Percentiles rank a stretch among this genome's conserved stretches.
Conservation (phyloP, 2,329 filamentous ascomycete species). For the Pseudogymnoascus sp. region DNA sequence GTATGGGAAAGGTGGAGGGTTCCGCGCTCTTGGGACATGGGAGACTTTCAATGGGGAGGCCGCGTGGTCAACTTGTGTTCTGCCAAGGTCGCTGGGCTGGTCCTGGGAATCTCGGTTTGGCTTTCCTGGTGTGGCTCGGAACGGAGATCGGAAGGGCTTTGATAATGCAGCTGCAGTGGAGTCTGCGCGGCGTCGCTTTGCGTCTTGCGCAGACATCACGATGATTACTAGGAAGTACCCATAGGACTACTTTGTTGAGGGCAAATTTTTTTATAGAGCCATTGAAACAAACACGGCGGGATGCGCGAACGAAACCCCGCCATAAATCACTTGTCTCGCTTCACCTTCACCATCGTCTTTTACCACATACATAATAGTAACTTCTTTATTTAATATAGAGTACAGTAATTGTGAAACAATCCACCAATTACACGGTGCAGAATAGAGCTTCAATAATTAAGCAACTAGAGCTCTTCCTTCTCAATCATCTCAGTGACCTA, state of each 20-base stretch:
- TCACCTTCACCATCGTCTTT: neutral
- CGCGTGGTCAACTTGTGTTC: neutral
- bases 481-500: conserved; percentile 43
- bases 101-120: conserved; percentile 8
- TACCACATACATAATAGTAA: neutral
- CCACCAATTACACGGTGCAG: neutral
- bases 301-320: neutral
- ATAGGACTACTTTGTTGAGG: conserved; percentile 21
- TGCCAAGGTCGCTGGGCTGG: neutral
- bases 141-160: conserved; percentile 66
- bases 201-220: conserved; percentile 41
- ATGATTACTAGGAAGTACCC: neutral
- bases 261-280: conserved; percentile 14
- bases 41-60: neutral
- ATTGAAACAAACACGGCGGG: neutral
- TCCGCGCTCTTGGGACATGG: neutral
- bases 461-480: neutral
- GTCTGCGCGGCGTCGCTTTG: conserved; percentile 57
- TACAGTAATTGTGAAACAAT: neutral
- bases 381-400: neutral
- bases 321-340: neutral
- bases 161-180: conserved; percentile 48
- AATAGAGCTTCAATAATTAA: neutral
- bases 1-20: neutral
- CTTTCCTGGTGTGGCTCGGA: conserved; percentile 33